Base-by-base conservation (phyloP, 1,284 basidiomycete species). In the Puccinia hordei region DNA sequence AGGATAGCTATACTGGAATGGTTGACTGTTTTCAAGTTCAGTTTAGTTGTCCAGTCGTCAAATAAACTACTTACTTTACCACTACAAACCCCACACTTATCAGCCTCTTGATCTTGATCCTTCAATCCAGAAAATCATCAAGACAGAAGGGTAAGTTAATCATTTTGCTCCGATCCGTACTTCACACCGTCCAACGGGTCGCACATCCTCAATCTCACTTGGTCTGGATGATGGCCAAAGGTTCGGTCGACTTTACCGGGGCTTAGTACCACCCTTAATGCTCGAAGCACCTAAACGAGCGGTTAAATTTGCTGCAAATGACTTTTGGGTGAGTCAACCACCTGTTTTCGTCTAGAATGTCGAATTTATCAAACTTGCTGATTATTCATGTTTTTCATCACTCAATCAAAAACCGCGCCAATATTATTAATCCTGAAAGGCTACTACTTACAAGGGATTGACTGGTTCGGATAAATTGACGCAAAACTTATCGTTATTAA, bases 231-330 rank as follows among this genome's bases (percentile, higher is more conserved):
- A 17, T 51, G 61, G 30, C 22, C 57, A 19, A 84, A 96, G 94
- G 73, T 87, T 89, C 76, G 90, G 92, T 66, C 89, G 93, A 71
- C 87, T 99, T 81, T 99, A 99, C 88, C 90, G 95, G 87, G 96
- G 96, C 82, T 90, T 99, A 81, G 90, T 95, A 27, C 94, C 97
- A 9, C 97, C 97, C 27, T 87, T 99, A 35, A 90, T 98, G 85
- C 88, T 99, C 78, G 96, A 99, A 87, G 97, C 97, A 30, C 97
- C 96, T 5, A 99, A 99, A 88, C 91, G 96, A 87, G 96, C 96
- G 24, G 92, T 95, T 81, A 99, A 99, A 89, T 99, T 87, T 81
- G 92, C 92, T 12, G 89, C 92, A 5, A 94, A 94, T 87, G 95
- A 95, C 84, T 95, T 92, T 85, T 99, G 97, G 97, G 95, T 80